Evolutionary conservation across 331 rosid genomes (phyloP).

Genomic region (Stylosanthes scabra): DNA sequence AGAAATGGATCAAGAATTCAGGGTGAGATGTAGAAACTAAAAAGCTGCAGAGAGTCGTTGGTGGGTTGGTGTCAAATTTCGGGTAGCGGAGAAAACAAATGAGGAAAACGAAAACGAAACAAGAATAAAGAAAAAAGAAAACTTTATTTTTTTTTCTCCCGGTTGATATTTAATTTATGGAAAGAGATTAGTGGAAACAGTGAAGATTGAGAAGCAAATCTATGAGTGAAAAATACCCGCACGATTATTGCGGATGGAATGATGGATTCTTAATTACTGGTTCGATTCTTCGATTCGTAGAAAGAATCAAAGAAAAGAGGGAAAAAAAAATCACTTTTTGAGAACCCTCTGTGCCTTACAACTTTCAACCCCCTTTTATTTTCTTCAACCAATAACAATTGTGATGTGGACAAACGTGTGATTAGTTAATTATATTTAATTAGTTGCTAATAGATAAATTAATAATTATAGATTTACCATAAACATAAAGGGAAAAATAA

Average conservation of each 20-base stretch:
- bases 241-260: not conserved
- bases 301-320: no score
- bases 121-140: not conserved
- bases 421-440: no score
- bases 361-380: no score
- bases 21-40: not conserved
- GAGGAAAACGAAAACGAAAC: not conserved
- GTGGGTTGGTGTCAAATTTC: not conserved
- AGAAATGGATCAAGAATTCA: slow-evolving; percentile 19
- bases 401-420: not conserved
- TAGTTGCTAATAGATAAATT: no score
- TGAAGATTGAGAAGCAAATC: slow-evolving; percentile 17
- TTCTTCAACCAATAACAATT: not conserved
- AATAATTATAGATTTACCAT: no score
- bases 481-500: no score
- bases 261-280: slow-evolving; percentile 11
- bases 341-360: no score
- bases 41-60: slow-evolving; percentile 6
- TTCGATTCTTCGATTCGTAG: not conserved
- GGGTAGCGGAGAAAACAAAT: not conserved
- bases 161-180: not conserved
- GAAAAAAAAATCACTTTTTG: no score
- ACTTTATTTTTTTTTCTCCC: not conserved
- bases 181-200: not conserved
- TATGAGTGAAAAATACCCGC: not conserved